Evolutionary conservation across 2,329 filamentous ascomycete genomes (phyloP).

Genomic region (Fonsecaea erecta): DNA sequence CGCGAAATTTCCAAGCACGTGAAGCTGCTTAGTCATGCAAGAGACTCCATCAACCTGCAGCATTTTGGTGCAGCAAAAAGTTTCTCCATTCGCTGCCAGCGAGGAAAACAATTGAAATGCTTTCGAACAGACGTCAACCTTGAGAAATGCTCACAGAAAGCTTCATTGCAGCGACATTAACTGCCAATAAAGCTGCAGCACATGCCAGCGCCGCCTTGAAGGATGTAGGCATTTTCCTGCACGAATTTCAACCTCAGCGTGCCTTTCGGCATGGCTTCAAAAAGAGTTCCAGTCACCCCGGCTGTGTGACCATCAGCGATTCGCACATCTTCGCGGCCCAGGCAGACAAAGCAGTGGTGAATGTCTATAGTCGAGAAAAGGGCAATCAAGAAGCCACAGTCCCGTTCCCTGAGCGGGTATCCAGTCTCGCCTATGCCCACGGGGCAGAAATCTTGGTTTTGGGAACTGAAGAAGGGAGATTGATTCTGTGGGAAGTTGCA

Average conservation of each 20-base stretch:
- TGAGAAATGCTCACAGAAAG: slow-evolving; percentile 54
- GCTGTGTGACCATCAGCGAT: slow-evolving; percentile 77
- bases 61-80: slow-evolving; percentile 16
- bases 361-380: slow-evolving; percentile 84
- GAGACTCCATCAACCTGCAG: neutral
- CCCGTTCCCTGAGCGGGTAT: slow-evolving; percentile 84
- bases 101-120: neutral
- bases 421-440: slow-evolving; percentile 72
- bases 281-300: slow-evolving; percentile 81
- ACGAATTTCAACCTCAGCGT: slow-evolving; percentile 78
- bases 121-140: neutral
- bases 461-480: slow-evolving; percentile 81
- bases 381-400: slow-evolving; percentile 88
- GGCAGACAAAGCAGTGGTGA: slow-evolving; percentile 85
- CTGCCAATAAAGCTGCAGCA: slow-evolving; percentile 42
- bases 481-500: slow-evolving; percentile 89
- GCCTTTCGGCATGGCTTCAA: slow-evolving; percentile 81
- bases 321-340: slow-evolving; percentile 92
- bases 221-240: slow-evolving; percentile 85
- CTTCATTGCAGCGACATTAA: slow-evolving; percentile 53
- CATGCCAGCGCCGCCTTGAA: slow-evolving; percentile 60
- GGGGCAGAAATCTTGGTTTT: slow-evolving; percentile 68
- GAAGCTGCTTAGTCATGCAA: slow-evolving; percentile 11
- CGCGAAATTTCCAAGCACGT: neutral
- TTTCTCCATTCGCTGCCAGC: neutral